A percentile compares a stretch with the other conserved stretches of the same genome.
Evolutionary conservation across 257 asterid genomes (phyloP).

Genomic region (Przewalskia tangutica): DNA sequence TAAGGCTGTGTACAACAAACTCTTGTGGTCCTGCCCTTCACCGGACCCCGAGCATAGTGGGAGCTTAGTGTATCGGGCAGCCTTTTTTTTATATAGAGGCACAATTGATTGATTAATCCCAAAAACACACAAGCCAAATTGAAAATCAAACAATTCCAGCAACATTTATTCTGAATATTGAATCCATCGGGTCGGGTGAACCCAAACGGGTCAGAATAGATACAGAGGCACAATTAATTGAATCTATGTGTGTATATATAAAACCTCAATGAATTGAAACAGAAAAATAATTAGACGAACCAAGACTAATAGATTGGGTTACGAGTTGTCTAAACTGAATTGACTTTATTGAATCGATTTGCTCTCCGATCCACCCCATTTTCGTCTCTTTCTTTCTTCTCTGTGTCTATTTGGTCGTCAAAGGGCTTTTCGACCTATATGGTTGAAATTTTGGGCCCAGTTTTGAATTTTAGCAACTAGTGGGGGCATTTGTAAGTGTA

Average conservation of each 20-base stretch:
- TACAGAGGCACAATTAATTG: neutral
- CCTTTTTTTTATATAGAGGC: too few relatives aligned
- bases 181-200: neutral
- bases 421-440: neutral
- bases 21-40: too few relatives aligned
- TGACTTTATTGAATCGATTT: constrained; percentile 84
- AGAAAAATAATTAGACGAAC: constrained; percentile 21
- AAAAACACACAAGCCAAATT: too few relatives aligned
- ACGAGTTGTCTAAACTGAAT: constrained; percentile 71
- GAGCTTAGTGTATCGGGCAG: too few relatives aligned
- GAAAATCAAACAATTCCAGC: too few relatives aligned
- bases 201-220: neutral
- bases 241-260: neutral
- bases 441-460: neutral
- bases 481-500: neutral
- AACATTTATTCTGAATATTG: neutral
- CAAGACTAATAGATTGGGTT: constrained; percentile 81
- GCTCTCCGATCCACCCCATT: constrained; percentile 98
- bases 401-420: neutral
- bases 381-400: constrained; percentile 1
- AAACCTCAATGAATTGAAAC: neutral
- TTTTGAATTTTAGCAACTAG: neutral
- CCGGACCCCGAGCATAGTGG: too few relatives aligned
- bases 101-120: neutral
- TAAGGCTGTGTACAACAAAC: too few relatives aligned